These are phyloP conservation scores for Hemileccinum impolitum DNA, from an alignment of 768 basidiomycete genomes.

Conservation along the genomic window DNA sequence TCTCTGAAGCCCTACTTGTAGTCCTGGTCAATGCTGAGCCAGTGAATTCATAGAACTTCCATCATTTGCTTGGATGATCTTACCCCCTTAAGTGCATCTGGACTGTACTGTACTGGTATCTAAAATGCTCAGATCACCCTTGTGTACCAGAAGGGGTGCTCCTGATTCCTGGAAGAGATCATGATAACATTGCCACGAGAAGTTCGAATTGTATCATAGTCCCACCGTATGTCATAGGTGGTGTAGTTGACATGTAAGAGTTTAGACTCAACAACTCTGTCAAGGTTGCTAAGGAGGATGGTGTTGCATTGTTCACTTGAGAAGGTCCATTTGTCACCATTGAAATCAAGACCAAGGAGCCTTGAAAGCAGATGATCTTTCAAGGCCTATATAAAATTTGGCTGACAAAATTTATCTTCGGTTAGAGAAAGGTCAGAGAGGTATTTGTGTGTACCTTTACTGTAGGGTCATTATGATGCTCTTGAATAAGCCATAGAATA, in stretches of 20 bases:
- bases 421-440: too few relatives aligned
- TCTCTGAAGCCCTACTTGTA: constrained; percentile 7
- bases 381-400: constrained; percentile 14
- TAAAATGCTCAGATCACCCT: constrained; percentile 14
- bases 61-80: not conserved
- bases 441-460: too few relatives aligned
- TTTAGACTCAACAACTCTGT: not conserved
- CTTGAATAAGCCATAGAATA: too few relatives aligned
- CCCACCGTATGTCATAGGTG: constrained; percentile 18
- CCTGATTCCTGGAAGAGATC: not conserved
- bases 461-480: too few relatives aligned
- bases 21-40: constrained; percentile 15
- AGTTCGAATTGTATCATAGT: constrained; percentile 6
- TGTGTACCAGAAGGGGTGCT: constrained; percentile 25
- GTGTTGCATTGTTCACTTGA: constrained; percentile 2
- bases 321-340: constrained; percentile 11
- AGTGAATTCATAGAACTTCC: constrained; percentile 26
- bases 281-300: not conserved
- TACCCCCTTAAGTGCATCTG: not conserved
- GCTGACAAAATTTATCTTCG: too few relatives aligned
- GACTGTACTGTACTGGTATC: not conserved
- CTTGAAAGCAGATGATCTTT: constrained; percentile 21
- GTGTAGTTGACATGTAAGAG: constrained; percentile 8
- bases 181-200: constrained; percentile 4
- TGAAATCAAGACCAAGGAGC: constrained; percentile 8